Evolutionary conservation across 352 stramenopile species (phyloP).

Genomic region (Thalassiosira livingstoniorum): DNA sequence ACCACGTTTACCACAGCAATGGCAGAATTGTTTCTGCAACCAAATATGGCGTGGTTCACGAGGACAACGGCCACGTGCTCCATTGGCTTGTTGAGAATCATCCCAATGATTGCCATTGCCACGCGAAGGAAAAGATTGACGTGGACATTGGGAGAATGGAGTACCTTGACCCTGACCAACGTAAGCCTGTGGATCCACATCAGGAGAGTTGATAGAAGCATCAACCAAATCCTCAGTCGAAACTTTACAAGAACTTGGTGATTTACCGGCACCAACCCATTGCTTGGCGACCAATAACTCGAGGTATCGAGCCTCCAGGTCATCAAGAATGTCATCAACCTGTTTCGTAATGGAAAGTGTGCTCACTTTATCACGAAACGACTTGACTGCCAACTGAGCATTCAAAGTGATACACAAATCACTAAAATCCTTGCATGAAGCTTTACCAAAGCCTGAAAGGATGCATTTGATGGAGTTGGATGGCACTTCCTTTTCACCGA

Average conservation of each 20-base stretch:
- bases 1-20: too few species aligned
- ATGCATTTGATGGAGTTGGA: background rate
- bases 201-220: background rate
- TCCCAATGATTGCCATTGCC: too few species aligned
- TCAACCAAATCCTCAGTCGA: background rate
- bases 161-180: too few species aligned
- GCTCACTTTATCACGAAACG: background rate
- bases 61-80: too few species aligned
- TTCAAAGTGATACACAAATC: background rate
- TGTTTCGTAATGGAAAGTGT: background rate
- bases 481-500: background rate
- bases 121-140: too few species aligned
- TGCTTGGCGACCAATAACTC: too few species aligned
- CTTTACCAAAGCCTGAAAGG: background rate
- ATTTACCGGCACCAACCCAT: background rate
- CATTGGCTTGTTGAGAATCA: too few species aligned
- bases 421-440: background rate
- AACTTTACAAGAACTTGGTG: background rate
- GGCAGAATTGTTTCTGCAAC: too few species aligned
- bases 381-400: background rate
- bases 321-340: background rate
- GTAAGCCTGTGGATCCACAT: too few species aligned
- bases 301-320: background rate
- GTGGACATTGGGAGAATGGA: too few species aligned
- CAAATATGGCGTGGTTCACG: too few species aligned